phyloP scores from a whole-genome alignment of 805 yeast species.

The Soucietia sequanensis region DNA sequence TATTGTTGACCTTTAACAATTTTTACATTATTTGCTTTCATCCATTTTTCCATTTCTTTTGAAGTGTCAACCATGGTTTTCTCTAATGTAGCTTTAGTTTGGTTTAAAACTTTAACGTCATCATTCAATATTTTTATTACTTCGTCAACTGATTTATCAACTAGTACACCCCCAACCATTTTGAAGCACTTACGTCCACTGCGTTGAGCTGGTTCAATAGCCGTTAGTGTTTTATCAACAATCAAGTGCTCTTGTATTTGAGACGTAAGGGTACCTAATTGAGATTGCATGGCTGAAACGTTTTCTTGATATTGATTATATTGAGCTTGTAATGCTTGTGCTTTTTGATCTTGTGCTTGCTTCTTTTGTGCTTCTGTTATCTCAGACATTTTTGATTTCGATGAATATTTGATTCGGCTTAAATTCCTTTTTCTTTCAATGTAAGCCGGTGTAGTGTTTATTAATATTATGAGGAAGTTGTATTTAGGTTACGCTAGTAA shows the following conservation, averaged over 20 bases:
- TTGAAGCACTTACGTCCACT: constrained; percentile 75
- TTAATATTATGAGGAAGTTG: too few species aligned
- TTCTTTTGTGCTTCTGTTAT: constrained; percentile 12
- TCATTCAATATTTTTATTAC: constrained; percentile 42
- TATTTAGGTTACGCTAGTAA: too few species aligned
- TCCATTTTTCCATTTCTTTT: constrained; percentile 39
- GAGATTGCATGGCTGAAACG: constrained; percentile 38
- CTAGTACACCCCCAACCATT: constrained; percentile 91
- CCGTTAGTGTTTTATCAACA: constrained; percentile 40
- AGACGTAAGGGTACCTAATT: constrained; percentile 31
- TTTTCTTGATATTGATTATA: constrained; percentile 40
- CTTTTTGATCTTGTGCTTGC: constrained; percentile 26
- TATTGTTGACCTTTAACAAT: too few species aligned
- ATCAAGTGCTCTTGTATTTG: constrained; percentile 40
- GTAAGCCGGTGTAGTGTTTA: too few species aligned
- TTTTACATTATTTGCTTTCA: constrained; percentile 41
- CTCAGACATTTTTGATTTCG: constrained; percentile 2
- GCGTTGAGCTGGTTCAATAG: constrained; percentile 32
- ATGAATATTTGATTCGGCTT: too few species aligned
- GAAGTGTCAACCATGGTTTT: constrained; percentile 23
- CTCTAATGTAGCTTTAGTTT: constrained; percentile 22
- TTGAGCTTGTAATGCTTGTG: constrained; percentile 40
- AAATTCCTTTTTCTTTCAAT: too few species aligned
- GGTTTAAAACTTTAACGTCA: constrained; percentile 21
- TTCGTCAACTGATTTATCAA: constrained; percentile 78